These are phyloP conservation scores for Mycosphaerella arachidis DNA, from an alignment of 2,329 filamentous ascomycete genomes.

Conservation along the genomic window DNA sequence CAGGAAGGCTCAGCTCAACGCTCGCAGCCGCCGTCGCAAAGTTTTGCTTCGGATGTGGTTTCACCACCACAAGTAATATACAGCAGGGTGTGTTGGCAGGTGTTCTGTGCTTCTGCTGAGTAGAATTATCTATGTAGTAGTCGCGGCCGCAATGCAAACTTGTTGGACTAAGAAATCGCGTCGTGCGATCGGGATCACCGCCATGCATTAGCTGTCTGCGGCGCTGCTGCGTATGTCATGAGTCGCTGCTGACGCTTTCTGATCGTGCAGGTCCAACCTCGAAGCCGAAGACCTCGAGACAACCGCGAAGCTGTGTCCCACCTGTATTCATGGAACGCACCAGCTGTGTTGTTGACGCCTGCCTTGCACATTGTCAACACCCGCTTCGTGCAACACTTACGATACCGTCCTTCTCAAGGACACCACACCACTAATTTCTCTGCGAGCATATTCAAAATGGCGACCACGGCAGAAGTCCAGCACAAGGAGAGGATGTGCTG, in stretches of 20 bases:
- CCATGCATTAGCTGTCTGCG: no score
- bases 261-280: no score
- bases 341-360: neutral
- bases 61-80: neutral
- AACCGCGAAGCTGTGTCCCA: neutral
- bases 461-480: neutral
- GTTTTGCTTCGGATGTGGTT: neutral
- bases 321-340: neutral
- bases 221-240: no score
- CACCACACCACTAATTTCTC: neutral
- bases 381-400: neutral
- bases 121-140: neutral
- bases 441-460: neutral
- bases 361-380: neutral
- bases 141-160: neutral
- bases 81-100: conserved; percentile 7
- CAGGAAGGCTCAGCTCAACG: conserved; percentile 27
- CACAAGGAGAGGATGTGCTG: neutral
- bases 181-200: no score
- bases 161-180: neutral
- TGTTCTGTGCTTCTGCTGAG: conserved; percentile 3
- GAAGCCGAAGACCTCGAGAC: no score
- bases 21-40: conserved; percentile 15
- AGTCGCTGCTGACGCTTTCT: no score
- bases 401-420: neutral